phyloP scores from a whole-genome alignment of 1,284 basidiomycete species.

The Puccinia polysora region DNA sequence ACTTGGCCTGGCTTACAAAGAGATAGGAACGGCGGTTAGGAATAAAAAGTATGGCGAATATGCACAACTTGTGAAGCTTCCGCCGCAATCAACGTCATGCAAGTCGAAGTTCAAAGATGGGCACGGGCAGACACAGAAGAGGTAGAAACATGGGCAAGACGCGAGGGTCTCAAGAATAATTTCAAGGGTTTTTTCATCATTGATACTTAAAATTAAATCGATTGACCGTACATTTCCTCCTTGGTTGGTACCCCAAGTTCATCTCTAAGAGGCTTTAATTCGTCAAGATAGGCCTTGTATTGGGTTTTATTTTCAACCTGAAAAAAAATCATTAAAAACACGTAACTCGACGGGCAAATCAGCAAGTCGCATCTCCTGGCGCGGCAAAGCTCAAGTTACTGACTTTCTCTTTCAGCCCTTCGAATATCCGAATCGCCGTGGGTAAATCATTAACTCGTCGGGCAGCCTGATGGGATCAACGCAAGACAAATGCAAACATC shows the following conservation, averaged over 20 bases:
- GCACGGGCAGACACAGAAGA: no score
- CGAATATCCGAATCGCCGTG: constrained; percentile 91
- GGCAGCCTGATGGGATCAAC: constrained; percentile 60
- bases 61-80: no score
- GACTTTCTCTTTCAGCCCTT: constrained; percentile 54
- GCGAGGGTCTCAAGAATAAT: no score
- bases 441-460: constrained; percentile 93
- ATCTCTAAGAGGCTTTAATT: constrained; percentile 75
- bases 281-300: constrained; percentile 80
- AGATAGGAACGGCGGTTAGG: no score
- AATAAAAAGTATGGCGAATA: no score
- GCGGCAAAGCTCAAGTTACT: neutral
- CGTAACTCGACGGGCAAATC: constrained; percentile 5
- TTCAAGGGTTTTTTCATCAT: no score
- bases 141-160: no score
- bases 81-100: no score
- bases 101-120: no score
- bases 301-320: constrained; percentile 92
- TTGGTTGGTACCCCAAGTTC: constrained; percentile 67
- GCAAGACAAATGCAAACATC: neutral
- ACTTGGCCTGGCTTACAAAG: no score
- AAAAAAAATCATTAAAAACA: neutral
- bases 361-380: no score
- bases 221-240: constrained; percentile 42
- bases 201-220: constrained; percentile 37